Conservation (phyloP, 2,329 filamentous ascomycete genomes). For the Juglanconis sp. region DNA sequence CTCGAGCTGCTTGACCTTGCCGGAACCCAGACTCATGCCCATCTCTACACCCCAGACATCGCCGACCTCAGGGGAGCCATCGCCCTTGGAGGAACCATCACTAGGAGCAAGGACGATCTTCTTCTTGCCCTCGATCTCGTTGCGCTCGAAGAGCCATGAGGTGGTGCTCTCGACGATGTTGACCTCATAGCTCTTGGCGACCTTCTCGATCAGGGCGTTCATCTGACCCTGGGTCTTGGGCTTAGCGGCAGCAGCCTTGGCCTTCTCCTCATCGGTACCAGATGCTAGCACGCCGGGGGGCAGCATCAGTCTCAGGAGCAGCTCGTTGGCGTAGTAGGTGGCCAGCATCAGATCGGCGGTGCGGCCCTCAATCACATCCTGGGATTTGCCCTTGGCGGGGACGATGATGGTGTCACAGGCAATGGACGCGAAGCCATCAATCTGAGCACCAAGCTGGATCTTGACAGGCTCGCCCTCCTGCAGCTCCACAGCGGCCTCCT, state of each 20-base stretch:
- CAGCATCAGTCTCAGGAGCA: conserved; percentile 84
- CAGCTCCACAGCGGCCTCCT: conserved; percentile 76
- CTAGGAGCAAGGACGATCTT: conserved; percentile 91
- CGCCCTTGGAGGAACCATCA: conserved; percentile 82
- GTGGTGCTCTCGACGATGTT: conserved; percentile 97
- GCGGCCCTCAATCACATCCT: conserved; percentile 68
- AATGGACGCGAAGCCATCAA: conserved; percentile 94
- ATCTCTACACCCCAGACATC: conserved; percentile 99
- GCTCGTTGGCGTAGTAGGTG: conserved; percentile 92
- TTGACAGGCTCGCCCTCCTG: conserved; percentile 88
- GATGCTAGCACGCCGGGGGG: conserved; percentile 81
- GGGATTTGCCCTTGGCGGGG: conserved; percentile 55
- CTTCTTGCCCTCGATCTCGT: conserved; percentile 96
- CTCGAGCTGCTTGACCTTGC: conserved; percentile 90
- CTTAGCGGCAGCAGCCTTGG: conserved; percentile 81
- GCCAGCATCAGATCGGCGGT: conserved; percentile 85
- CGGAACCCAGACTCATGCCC: conserved; percentile 82
- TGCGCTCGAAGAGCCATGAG: conserved; percentile 92
- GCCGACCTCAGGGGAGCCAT: conserved; percentile 81
- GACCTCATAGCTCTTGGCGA: conserved; percentile 86
- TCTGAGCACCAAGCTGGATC: conserved; percentile 98
- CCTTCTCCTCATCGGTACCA: conserved; percentile 91
- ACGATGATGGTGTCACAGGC: conserved; percentile 90
- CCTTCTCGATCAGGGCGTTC: conserved; percentile 82
- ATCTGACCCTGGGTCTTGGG: conserved; percentile 83